Conservation (phyloP, 2,329 filamentous ascomycete species). For the Cryphonectria radicalis region DNA sequence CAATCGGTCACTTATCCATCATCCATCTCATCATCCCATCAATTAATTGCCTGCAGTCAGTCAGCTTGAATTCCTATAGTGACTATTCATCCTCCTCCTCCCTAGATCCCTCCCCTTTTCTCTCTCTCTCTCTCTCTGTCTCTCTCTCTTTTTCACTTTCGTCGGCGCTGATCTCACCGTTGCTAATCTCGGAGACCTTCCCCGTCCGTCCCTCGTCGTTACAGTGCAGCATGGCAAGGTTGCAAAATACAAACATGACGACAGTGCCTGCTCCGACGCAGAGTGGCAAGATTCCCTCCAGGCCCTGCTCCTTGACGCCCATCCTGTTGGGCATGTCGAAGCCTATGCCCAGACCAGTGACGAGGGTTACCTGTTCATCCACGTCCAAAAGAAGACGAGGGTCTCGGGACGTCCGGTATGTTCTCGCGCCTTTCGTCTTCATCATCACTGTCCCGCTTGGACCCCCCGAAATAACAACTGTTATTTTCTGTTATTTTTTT, state of each 20-base stretch:
- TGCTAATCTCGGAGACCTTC: constrained; percentile 12
- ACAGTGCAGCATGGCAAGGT: constrained; percentile 62
- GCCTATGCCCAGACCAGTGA: constrained; percentile 61
- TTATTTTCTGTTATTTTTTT: not conserved
- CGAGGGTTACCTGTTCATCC: constrained; percentile 60
- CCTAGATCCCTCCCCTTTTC: not conserved
- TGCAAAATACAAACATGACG: constrained; percentile 56
- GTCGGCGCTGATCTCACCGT: constrained; percentile 11
- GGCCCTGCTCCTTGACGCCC: constrained; percentile 56
- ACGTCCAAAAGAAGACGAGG: constrained; percentile 67
- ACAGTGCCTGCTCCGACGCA: constrained; percentile 58
- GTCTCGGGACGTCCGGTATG: constrained; percentile 71
- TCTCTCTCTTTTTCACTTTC: not conserved
- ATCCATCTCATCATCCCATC: not conserved
- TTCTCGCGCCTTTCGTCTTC: constrained; percentile 30
- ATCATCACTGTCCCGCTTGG: constrained; percentile 10
- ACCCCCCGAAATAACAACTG: constrained; percentile 6
- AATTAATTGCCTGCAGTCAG: not conserved
- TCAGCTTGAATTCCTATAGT: not conserved
- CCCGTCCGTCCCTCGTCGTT: constrained; percentile 14
- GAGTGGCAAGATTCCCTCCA: constrained; percentile 70
- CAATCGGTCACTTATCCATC: constrained; percentile 7
- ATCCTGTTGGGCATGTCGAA: constrained; percentile 59
- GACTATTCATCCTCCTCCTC: not conserved
- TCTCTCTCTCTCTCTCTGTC: not conserved